These are phyloP conservation scores for Persicaria tinctoria DNA, from an alignment of 148 eudicot genomes.

Conservation along the genomic window DNA sequence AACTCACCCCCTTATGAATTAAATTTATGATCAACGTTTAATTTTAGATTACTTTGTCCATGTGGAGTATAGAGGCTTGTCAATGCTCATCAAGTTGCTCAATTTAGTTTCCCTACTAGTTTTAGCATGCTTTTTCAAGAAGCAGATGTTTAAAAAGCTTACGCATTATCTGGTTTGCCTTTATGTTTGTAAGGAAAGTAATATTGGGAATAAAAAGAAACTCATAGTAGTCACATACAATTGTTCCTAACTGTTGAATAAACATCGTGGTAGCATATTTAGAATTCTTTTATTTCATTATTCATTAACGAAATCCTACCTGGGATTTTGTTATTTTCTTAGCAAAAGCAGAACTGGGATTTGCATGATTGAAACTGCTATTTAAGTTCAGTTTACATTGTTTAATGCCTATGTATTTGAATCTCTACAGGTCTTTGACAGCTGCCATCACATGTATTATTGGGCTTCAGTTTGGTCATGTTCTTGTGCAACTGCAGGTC, in stretches of 20 bases:
- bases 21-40: not conserved
- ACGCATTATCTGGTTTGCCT: not conserved
- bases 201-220: not conserved
- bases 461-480: slow-evolving; percentile 81
- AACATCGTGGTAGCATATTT: too few species aligned
- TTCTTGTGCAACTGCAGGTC: slow-evolving; percentile 64
- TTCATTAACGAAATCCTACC: too few species aligned
- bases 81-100: too few species aligned
- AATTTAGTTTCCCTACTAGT: not conserved
- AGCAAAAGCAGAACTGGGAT: too few species aligned
- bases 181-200: not conserved
- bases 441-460: slow-evolving; percentile 64
- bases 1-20: not conserved
- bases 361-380: too few species aligned
- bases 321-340: too few species aligned
- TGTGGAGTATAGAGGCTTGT: too few species aligned
- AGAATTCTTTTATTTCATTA: too few species aligned
- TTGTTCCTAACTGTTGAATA: too few species aligned
- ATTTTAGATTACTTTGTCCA: not conserved
- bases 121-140: not conserved
- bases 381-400: too few species aligned
- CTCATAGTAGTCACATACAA: too few species aligned
- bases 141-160: not conserved
- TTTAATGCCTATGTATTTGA: not conserved
- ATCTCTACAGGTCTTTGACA: slow-evolving; percentile 50